These are phyloP conservation scores for Podaxis sp. DNA, from an alignment of 768 basidiomycete genomes.

Conservation along the genomic window DNA sequence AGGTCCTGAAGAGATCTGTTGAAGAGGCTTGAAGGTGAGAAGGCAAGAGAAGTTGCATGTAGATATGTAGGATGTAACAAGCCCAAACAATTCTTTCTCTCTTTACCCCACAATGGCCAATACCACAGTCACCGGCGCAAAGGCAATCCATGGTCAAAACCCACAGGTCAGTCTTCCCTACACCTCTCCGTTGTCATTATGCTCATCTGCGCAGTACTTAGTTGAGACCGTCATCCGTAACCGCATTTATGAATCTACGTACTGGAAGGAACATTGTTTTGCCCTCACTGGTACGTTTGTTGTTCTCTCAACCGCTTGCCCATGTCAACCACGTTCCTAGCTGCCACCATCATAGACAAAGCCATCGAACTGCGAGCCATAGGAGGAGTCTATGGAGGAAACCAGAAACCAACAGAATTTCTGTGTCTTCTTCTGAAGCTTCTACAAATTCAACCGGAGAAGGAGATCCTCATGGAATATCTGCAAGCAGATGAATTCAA, in stretches of 20 bases:
- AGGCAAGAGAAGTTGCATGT: background rate
- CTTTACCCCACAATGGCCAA: slow-evolving; percentile 67
- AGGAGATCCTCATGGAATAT: slow-evolving; percentile 95
- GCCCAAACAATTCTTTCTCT: slow-evolving; percentile 8
- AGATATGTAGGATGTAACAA: slow-evolving; percentile 5
- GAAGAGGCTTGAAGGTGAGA: background rate
- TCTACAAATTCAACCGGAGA: slow-evolving; percentile 95
- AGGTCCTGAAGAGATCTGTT: background rate
- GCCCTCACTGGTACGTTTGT: slow-evolving; percentile 76
- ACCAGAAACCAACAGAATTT: slow-evolving; percentile 93
- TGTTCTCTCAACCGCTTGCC: background rate
- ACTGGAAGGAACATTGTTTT: slow-evolving; percentile 99
- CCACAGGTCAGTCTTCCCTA: slow-evolving; percentile 65
- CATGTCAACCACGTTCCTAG: slow-evolving; percentile 36
- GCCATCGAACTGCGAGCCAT: slow-evolving; percentile 79
- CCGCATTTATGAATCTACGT: slow-evolving; percentile 91
- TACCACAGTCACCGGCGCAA: slow-evolving; percentile 84
- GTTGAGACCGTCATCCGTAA: slow-evolving; percentile 96
- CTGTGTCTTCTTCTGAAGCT: slow-evolving; percentile 90
- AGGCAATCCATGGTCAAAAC: slow-evolving; percentile 94
- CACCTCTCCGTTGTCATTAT: background rate
- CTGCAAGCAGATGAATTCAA: slow-evolving; percentile 97
- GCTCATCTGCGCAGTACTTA: slow-evolving; percentile 59
- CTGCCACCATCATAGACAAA: slow-evolving; percentile 92
- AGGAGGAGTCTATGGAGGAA: slow-evolving; percentile 88